Base-by-base conservation (phyloP, 73 alveolate genomes). In the Effrenium voratum region DNA sequence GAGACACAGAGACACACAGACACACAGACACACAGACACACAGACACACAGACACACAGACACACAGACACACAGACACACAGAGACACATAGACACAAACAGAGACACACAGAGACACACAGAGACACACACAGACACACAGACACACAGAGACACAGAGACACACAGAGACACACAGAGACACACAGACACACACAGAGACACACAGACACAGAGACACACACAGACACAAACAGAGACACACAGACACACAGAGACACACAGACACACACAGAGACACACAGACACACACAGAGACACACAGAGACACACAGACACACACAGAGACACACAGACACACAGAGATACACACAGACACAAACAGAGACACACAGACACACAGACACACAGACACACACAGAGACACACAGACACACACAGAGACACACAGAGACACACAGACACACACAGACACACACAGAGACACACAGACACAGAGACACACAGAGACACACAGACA, bases 241-340 rank as follows among this genome's bases (percentile, higher is more conserved):
- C 55, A 75, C 86, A 40, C 55, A 75, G 55, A 40, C 57, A 40
- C 86, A 75, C 57, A 40, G 55, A 75, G 30, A 75, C 57, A 75
- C 40, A n/a, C 43, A 12, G 28, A 75, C 86, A 75, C 57, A 75
- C 57, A 40, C 55, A 75, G 55, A n/a, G 34, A 40, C 55, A 40
- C 55, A 40, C 57, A 75, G 57, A 75, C 43, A 75, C 55, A 75
- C 86, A 75, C 57, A 75, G 55, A 75, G 5, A 75, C 86, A 75
- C 40, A 36, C 57, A 75, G 57, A 75, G 55, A 75, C 57, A 75
- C 86, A 75, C 57, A 75, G 30, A 40, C 86, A 75, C 55, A 75
- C 86, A 75, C 55, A 75, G 55, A 75, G 28, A 75, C 57, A 75
- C 55, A 75, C 86, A 75, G 30, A 75, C 86, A 75, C 55, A 75